phyloP scores from a whole-genome alignment of 2,329 filamentous ascomycete genomes.

The Colletotrichum lindemuthianum region DNA sequence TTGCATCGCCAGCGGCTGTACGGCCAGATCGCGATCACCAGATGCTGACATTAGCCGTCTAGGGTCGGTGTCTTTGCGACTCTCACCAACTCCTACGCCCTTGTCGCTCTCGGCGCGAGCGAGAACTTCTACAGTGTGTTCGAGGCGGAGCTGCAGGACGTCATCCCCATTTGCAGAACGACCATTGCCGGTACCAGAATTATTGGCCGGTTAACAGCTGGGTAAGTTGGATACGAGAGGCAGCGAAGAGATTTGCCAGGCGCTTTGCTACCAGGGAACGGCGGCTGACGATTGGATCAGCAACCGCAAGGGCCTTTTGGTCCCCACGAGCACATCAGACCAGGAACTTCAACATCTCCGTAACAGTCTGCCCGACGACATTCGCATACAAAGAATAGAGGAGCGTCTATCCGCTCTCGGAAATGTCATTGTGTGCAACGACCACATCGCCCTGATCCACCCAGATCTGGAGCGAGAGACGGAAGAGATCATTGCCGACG shows the following conservation, averaged over 20 bases:
- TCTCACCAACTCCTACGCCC: conserved; percentile 95
- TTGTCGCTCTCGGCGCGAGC: conserved; percentile 92
- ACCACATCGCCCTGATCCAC: conserved; percentile 96
- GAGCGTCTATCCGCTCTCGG: conserved; percentile 94
- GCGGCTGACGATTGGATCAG: conserved; percentile 52
- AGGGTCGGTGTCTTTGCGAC: conserved; percentile 97
- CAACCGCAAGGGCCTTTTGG: conserved; percentile 95
- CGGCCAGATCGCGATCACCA: conserved; percentile 12
- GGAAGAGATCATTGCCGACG: conserved; percentile 97
- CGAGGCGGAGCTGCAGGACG: conserved; percentile 96
- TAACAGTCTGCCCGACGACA: conserved; percentile 89
- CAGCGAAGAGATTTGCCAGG: too few species aligned
- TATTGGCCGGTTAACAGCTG: conserved; percentile 93
- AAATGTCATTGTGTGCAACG: conserved; percentile 96
- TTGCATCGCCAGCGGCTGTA: neutral
- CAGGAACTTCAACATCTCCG: conserved; percentile 98
- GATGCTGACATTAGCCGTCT: conserved; percentile 38
- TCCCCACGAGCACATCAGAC: conserved; percentile 95
- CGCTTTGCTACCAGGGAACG: too few species aligned
- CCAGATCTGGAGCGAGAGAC: conserved; percentile 97
- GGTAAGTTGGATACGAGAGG: conserved; percentile 59
- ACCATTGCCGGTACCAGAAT: conserved; percentile 97
- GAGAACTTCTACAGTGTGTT: conserved; percentile 99
- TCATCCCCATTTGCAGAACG: conserved; percentile 95
- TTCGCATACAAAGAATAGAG: conserved; percentile 97